A percentile compares a stretch with the other conserved stretches of the same genome.
phyloP scores from a whole-genome alignment of 2,329 filamentous ascomycete species.

The Pseudogymnoascus sp. region DNA sequence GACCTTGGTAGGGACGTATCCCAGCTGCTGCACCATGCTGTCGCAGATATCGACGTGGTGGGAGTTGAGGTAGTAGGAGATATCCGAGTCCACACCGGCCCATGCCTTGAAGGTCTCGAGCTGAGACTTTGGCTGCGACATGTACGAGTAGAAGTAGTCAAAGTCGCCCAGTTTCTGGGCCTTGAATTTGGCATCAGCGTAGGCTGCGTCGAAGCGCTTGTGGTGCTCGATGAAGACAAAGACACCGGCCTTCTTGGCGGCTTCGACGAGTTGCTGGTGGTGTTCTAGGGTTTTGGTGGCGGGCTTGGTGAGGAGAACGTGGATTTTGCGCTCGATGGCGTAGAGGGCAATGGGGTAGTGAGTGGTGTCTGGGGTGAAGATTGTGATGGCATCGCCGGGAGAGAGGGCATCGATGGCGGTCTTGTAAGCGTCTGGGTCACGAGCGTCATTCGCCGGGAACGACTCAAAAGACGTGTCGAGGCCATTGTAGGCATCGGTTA shows the following conservation, averaged over 20 bases:
- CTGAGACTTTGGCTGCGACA: constrained; percentile 87
- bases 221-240: constrained; percentile 95
- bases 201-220: constrained; percentile 91
- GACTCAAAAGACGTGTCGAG: constrained; percentile 82
- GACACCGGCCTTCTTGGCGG: constrained; percentile 66
- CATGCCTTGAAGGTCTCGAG: constrained; percentile 92
- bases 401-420: constrained; percentile 75
- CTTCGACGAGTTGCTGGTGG: constrained; percentile 69
- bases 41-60: constrained; percentile 92
- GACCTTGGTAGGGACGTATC: constrained; percentile 71
- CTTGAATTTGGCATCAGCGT: constrained; percentile 76
- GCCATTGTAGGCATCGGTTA: constrained; percentile 78
- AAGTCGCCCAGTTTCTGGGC: constrained; percentile 78
- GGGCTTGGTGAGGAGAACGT: constrained; percentile 91
- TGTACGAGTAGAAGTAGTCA: constrained; percentile 98
- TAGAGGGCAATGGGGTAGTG: constrained; percentile 90
- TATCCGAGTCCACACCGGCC: constrained; percentile 87
- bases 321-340: constrained; percentile 78
- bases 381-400: constrained; percentile 82
- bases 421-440: constrained; percentile 80
- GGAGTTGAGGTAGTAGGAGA: constrained; percentile 92
- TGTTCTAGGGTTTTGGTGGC: constrained; percentile 78
- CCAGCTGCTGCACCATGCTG: constrained; percentile 70
- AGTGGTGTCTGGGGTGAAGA: constrained; percentile 91
- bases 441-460: constrained; percentile 65